These are phyloP conservation scores for Cryptococcus amylolentus DNA, from an alignment of 1,284 basidiomycete genomes.

Conservation along the genomic window DNA sequence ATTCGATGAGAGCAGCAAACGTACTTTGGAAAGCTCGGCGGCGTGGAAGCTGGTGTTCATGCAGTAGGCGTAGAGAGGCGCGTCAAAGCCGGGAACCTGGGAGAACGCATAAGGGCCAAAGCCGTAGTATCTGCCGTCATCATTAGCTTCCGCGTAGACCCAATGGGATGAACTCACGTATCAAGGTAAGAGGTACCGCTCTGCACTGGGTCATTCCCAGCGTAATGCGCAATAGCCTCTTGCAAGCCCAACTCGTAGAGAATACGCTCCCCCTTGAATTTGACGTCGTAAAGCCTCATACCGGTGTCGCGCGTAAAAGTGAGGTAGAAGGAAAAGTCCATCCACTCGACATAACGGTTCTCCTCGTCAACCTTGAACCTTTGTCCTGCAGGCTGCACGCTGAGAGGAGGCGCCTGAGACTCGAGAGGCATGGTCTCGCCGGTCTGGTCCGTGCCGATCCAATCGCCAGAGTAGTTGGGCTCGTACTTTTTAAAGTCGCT, in stretches of 20 bases:
- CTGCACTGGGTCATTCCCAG: slow-evolving; percentile 64
- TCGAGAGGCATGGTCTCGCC: slow-evolving; percentile 26
- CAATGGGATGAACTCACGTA: slow-evolving; percentile 30
- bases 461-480: slow-evolving; percentile 23
- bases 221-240: slow-evolving; percentile 60
- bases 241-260: slow-evolving; percentile 60
- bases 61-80: slow-evolving; percentile 60
- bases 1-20: not conserved
- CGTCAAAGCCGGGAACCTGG: slow-evolving; percentile 57
- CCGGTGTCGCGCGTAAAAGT: slow-evolving; percentile 66
- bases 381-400: slow-evolving; percentile 58
- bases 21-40: slow-evolving; percentile 46
- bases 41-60: slow-evolving; percentile 59
- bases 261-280: slow-evolving; percentile 60
- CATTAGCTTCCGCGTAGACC: not conserved
- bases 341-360: slow-evolving; percentile 61
- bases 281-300: slow-evolving; percentile 63
- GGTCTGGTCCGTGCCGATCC: slow-evolving; percentile 33
- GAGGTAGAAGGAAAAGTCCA: slow-evolving; percentile 62
- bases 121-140: not conserved
- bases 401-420: slow-evolving; percentile 31
- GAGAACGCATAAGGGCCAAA: slow-evolving; percentile 3
- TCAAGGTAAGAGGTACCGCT: slow-evolving; percentile 63
- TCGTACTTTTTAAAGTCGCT: slow-evolving; percentile 25
- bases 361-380: slow-evolving; percentile 59